phyloP scores from a whole-genome alignment of 2,329 filamentous ascomycete species.

The Leptographium galeiforme region DNA sequence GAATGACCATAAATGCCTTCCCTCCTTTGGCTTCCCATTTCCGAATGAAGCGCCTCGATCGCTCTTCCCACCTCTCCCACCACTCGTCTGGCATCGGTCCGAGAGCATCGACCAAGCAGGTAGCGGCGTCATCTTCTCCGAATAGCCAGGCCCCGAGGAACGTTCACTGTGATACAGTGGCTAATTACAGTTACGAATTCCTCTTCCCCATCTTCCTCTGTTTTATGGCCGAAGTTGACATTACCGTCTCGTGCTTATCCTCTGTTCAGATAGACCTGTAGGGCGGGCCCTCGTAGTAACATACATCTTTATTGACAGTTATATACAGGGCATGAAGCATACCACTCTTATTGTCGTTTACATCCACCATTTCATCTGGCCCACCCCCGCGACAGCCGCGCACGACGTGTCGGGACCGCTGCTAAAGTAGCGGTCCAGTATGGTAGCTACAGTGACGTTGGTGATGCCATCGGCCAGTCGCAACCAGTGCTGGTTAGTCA shows the following conservation, averaged over 20 bases:
- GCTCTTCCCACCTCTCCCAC: background rate
- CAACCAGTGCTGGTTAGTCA: conserved; percentile 27
- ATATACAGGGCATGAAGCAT: too few species aligned
- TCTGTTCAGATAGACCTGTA: too few species aligned
- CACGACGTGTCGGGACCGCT: background rate
- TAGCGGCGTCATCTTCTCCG: background rate
- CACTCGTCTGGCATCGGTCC: background rate
- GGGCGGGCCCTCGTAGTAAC: too few species aligned
- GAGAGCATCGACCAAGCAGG: background rate
- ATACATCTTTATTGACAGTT: too few species aligned
- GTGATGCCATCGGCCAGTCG: conserved; percentile 12
- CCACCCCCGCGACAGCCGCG: background rate
- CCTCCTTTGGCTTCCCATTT: background rate
- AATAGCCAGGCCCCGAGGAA: background rate
- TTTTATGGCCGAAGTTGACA: too few species aligned
- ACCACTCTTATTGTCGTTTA: background rate
- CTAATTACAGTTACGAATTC: too few species aligned
- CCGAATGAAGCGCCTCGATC: background rate
- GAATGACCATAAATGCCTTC: background rate
- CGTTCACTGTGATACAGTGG: too few species aligned
- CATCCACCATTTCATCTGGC: background rate
- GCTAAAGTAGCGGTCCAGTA: background rate
- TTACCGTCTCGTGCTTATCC: too few species aligned
- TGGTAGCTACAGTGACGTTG: background rate
- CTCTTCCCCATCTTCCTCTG: too few species aligned